These are phyloP conservation scores for Russula abietina DNA, from an alignment of 768 basidiomycete genomes.

Conservation along the genomic window DNA sequence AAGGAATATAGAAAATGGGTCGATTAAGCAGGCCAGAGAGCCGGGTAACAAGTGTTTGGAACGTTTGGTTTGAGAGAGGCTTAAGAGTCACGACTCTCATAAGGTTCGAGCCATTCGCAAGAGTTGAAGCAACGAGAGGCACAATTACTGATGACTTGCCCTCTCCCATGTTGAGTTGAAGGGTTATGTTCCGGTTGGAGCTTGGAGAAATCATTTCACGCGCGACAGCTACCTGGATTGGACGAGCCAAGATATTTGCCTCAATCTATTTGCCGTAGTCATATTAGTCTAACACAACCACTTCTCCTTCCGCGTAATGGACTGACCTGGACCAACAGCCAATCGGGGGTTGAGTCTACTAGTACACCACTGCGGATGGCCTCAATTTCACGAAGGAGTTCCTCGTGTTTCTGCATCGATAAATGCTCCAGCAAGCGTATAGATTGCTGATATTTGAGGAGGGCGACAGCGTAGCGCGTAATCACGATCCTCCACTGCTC, in stretches of 20 bases:
- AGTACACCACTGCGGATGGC: not conserved
- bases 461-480: not conserved
- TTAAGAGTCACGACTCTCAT: conserved; percentile 48
- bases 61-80: conserved; percentile 43
- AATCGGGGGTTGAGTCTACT: conserved; percentile 4
- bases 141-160: conserved; percentile 51
- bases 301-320: not conserved
- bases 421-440: conserved; percentile 5
- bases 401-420: not conserved
- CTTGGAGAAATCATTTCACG: conserved; percentile 43
- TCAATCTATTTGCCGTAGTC: conserved; percentile 37
- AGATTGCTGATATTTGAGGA: conserved; percentile 13
- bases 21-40: conserved; percentile 43
- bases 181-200: conserved; percentile 34
- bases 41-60: conserved; percentile 40
- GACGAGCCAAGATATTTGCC: conserved; percentile 39
- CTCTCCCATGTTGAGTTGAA: conserved; percentile 58
- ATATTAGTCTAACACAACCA: not conserved
- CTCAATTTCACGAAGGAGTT: conserved; percentile 1
- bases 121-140: conserved; percentile 36
- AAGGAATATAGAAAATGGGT: conserved; percentile 45
- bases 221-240: conserved; percentile 39
- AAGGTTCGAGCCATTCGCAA: conserved; percentile 41
- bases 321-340: conserved; percentile 20
- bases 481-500: not conserved